Evolutionary conservation across 78 protist species (phyloP), one percentile per base, ranked within the genome.

Genomic region (Tieghemostelium lacteum): DNA sequence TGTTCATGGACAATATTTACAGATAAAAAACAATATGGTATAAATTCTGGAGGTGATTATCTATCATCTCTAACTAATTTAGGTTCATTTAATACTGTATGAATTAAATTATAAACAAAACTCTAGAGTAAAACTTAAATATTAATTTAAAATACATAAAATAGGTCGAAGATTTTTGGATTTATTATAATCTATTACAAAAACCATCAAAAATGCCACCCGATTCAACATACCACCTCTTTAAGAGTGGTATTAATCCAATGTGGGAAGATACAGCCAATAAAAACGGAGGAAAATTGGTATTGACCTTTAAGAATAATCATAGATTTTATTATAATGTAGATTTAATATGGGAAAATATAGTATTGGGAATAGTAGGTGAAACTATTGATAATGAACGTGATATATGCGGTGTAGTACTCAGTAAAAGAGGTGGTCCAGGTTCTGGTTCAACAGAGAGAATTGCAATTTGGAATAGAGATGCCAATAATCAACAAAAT

Each of bases 111-210:
- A 33, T 29, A 3, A n/a, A n/a, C n/a, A n/a, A n/a, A n/a, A n/a
- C n/a, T n/a, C n/a, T n/a, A n/a, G n/a, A n/a, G n/a, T n/a, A n/a
- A n/a, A n/a, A n/a, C n/a, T n/a, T n/a, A n/a, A n/a, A n/a, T n/a
- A n/a, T n/a, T n/a, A n/a, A n/a, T n/a, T n/a, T n/a, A n/a, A n/a
- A n/a, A n/a, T n/a, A n/a, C n/a, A n/a, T n/a, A 45, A 28, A 10
- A 34, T 72, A 75, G 86, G 86, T 75, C 17, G 89, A 83, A 60
- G 89, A 83, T 69, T 83, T 83, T 58, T 83, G 89, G 89, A 61
- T 75, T 28, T 83, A 31, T 45, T 83, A 69, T 69, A 73, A 69
- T 58, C 26, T 63, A 83, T 28, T 83, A 24, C 73, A 83, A 69
- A 72, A 31, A 69, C 89, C 89, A 67, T 83, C 89, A 57, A 83